Evolutionary conservation across 768 basidiomycete genomes (phyloP).

Genomic region (Tylopilus subfusipes): DNA sequence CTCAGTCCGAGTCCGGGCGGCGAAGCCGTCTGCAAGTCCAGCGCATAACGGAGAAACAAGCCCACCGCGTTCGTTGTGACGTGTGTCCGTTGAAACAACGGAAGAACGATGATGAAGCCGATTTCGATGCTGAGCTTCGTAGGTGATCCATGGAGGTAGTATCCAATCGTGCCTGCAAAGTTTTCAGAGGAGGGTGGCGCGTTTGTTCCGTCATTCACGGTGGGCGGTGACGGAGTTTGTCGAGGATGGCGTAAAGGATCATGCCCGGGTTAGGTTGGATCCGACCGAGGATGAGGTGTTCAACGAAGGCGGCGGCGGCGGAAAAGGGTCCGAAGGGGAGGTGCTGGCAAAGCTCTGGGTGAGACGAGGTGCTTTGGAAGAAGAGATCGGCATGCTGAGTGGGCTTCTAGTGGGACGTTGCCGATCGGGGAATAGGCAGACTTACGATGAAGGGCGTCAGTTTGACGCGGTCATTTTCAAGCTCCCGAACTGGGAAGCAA

Average conservation of each 20-base stretch:
- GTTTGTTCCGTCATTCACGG: not conserved
- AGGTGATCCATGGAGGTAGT: constrained; percentile 44
- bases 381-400: constrained; percentile 42
- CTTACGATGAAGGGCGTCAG: constrained; percentile 50
- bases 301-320: constrained; percentile 34
- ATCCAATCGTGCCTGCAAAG: constrained; percentile 53
- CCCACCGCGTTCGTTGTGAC: constrained; percentile 54
- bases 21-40: constrained; percentile 35
- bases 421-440: not conserved
- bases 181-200: constrained; percentile 3
- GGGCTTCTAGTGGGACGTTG: constrained; percentile 36
- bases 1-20: constrained; percentile 50
- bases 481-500: constrained; percentile 43
- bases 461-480: constrained; percentile 48
- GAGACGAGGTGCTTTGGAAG: constrained; percentile 30
- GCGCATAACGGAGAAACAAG: constrained; percentile 46
- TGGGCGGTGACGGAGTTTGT: constrained; percentile 35
- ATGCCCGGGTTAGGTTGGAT: constrained; percentile 34
- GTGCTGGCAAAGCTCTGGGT: constrained; percentile 44
- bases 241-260: constrained; percentile 51
- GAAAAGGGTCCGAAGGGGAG: constrained; percentile 50
- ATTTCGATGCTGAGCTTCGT: constrained; percentile 49
- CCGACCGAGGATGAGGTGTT: constrained; percentile 33
- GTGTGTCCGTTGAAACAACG: constrained; percentile 61
- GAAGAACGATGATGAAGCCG: constrained; percentile 51